Evolutionary conservation across 2,329 filamentous ascomycete genomes (phyloP).

Genomic region (Neodidymelliopsis sp.): DNA sequence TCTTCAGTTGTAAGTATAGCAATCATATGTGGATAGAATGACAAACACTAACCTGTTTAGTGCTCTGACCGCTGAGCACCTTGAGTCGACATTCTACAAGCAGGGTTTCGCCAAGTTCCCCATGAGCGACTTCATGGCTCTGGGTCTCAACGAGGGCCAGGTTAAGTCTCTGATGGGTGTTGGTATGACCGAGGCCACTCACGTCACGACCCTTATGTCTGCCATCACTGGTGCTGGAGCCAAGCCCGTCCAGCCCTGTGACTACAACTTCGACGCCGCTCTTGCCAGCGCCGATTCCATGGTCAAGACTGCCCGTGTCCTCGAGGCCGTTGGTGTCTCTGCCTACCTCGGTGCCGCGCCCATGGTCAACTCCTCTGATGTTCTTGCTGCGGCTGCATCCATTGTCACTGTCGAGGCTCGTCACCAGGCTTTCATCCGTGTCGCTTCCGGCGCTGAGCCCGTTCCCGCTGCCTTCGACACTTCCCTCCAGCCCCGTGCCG

Average conservation of each 20-base stretch:
- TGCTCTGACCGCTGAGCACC: constrained; percentile 76
- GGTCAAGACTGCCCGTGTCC: constrained; percentile 72
- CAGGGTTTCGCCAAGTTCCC: constrained; percentile 74
- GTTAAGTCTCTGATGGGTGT: constrained; percentile 68
- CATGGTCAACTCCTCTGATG: constrained; percentile 64
- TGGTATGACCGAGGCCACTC: constrained; percentile 68
- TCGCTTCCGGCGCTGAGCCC: constrained; percentile 64
- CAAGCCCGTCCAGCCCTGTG: constrained; percentile 72
- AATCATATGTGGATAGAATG: constrained; percentile 15
- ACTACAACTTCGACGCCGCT: constrained; percentile 69
- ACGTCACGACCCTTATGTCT: constrained; percentile 67
- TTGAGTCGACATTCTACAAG: constrained; percentile 76
- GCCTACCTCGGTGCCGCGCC: constrained; percentile 75
- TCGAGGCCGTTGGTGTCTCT: constrained; percentile 78
- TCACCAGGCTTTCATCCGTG: constrained; percentile 76
- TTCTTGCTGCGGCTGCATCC: constrained; percentile 71
- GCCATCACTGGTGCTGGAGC: constrained; percentile 69
- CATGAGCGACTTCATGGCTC: constrained; percentile 67
- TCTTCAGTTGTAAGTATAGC: constrained; percentile 59
- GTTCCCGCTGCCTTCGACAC: constrained; percentile 75
- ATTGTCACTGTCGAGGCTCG: constrained; percentile 78
- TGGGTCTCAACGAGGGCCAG: constrained; percentile 64
- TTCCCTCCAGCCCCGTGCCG: constrained; percentile 70
- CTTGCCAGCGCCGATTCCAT: constrained; percentile 71
- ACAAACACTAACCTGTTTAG: constrained; percentile 53